Conservation (phyloP, 441 rosid genomes). For the Adansonia gregorii region DNA sequence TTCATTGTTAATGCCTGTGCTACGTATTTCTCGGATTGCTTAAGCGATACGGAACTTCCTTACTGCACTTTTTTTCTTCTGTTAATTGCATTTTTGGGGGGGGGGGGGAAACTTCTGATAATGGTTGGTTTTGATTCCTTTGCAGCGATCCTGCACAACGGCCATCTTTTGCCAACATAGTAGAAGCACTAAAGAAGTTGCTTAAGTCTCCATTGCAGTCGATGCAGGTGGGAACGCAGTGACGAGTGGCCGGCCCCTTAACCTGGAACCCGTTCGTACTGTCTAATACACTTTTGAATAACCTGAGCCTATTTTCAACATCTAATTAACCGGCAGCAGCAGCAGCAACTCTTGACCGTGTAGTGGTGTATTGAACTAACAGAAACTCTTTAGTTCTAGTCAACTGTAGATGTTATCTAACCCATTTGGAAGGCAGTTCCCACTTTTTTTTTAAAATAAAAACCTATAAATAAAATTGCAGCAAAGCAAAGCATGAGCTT, state of each 20-base stretch:
- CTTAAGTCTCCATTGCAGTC: slow-evolving; percentile 72
- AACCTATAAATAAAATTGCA: slow-evolving; percentile 21
- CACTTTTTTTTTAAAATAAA: not conserved
- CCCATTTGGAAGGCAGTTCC: slow-evolving; percentile 31
- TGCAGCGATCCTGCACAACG: slow-evolving; percentile 74
- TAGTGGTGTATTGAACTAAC: slow-evolving; percentile 27
- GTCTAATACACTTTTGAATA: not conserved
- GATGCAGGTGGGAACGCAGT: slow-evolving; percentile 64
- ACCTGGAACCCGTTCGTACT: not conserved
- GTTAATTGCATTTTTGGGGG: not conserved
- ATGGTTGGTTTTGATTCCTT: slow-evolving; percentile 13
- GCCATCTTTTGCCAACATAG: slow-evolving; percentile 72
- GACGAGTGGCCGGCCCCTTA: not conserved
- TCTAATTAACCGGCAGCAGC: slow-evolving; percentile 15
- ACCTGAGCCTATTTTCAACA: slow-evolving; percentile 10
- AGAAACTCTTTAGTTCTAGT: slow-evolving; percentile 29
- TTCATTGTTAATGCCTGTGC: no score
- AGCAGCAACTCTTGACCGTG: not conserved
- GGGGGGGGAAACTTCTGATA: not conserved
- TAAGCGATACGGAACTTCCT: not conserved
- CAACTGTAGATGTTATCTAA: slow-evolving; percentile 48
- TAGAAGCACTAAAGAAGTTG: slow-evolving; percentile 73
- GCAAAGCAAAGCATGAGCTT: slow-evolving; percentile 5
- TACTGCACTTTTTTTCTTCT: not conserved
- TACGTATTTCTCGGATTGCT: no score